Evolutionary conservation across 371 early-diverging fungal species (phyloP).

Genomic region (Mortierella polycephala): DNA sequence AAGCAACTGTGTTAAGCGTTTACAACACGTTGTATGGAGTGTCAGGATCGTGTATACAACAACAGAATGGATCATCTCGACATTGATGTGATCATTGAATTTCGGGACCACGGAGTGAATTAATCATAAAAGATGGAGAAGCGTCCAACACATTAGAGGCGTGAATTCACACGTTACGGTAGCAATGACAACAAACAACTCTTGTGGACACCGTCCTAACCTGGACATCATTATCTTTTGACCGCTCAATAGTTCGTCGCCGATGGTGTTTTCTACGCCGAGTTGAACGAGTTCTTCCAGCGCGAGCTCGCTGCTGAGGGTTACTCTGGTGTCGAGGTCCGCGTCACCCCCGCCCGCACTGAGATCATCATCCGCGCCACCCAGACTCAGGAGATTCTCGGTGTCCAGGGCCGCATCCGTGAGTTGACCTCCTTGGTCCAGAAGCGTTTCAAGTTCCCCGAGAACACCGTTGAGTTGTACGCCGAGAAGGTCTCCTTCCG

Average conservation of each 20-base stretch:
- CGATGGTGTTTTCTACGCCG: constrained; percentile 99
- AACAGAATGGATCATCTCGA: no score
- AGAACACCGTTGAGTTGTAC: constrained; percentile 97
- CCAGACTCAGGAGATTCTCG: constrained; percentile 98
- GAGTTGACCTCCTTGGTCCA: constrained; percentile 98
- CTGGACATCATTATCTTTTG: not conserved
- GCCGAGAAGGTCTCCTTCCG: constrained; percentile 99
- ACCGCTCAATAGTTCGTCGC: constrained; percentile 87
- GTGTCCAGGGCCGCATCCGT: constrained; percentile 99
- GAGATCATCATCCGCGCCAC: constrained; percentile 99
- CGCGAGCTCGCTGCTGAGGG: constrained; percentile 85
- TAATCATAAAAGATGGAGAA: no score
- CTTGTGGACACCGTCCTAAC: not conserved
- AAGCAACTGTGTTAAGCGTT: no score
- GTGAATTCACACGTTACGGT: not conserved
- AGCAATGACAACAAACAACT: not conserved
- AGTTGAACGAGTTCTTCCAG: constrained; percentile 98
- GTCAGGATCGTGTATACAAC: no score
- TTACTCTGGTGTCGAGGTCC: constrained; percentile 97
- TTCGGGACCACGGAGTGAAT: no score
- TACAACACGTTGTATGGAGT: no score
- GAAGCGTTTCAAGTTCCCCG: constrained; percentile 99
- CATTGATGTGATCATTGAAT: no score
- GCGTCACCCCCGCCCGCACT: constrained; percentile 98
- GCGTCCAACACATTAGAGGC: no score